These are phyloP conservation scores for Colletotrichum incanum DNA, from an alignment of 2,329 filamentous ascomycete species.

Conservation along the genomic window DNA sequence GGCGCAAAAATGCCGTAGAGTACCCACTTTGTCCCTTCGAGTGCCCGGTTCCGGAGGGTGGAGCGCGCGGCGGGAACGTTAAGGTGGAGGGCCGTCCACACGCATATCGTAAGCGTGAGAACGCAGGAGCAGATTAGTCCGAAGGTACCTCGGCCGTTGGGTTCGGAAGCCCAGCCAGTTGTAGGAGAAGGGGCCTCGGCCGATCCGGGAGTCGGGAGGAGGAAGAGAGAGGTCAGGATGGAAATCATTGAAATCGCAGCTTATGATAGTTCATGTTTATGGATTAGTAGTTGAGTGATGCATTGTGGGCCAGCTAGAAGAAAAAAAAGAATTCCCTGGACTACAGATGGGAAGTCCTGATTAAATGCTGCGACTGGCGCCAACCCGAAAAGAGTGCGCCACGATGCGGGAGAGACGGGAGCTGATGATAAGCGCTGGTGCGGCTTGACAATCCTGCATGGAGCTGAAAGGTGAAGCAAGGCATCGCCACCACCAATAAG, in stretches of 20 bases:
- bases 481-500: slow-evolving; percentile 28
- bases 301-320: neutral
- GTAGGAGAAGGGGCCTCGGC: neutral
- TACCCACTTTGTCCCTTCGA: slow-evolving; percentile 48
- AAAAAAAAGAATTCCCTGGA: neutral
- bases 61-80: slow-evolving; percentile 49
- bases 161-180: slow-evolving; percentile 40
- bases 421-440: neutral
- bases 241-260: neutral
- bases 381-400: neutral
- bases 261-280: neutral
- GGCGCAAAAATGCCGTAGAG: slow-evolving; percentile 51
- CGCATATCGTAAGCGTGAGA: slow-evolving; percentile 52
- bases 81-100: slow-evolving; percentile 54
- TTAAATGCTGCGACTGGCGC: neutral
- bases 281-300: neutral
- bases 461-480: slow-evolving; percentile 32
- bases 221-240: neutral
- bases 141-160: slow-evolving; percentile 50
- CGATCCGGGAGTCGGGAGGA: neutral
- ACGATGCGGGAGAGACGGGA: neutral
- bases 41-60: slow-evolving; percentile 19
- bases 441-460: slow-evolving; percentile 17
- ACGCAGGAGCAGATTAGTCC: slow-evolving; percentile 52
- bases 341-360: neutral